Conservation (phyloP, 768 basidiomycete species). For the Neoboletus brunneissimus region DNA sequence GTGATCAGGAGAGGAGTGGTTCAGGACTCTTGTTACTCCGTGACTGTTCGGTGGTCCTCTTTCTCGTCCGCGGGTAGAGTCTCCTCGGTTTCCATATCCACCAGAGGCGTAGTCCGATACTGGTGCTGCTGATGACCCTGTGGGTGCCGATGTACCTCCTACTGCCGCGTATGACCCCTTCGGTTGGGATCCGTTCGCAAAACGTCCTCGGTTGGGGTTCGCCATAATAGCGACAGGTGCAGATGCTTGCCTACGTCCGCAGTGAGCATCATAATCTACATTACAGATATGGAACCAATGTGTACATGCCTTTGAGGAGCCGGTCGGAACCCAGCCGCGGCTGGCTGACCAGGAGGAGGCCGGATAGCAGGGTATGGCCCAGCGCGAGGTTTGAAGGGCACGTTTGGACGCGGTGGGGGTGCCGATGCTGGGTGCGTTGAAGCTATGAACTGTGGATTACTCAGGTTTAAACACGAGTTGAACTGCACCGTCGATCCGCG, state of each 20-base stretch:
- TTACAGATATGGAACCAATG: neutral
- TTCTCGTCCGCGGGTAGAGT: constrained; percentile 2
- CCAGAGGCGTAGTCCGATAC: neutral
- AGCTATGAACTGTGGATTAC: constrained; percentile 79
- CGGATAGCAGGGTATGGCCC: constrained; percentile 65
- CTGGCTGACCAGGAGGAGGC: constrained; percentile 49
- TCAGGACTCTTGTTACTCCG: neutral
- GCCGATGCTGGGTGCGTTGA: constrained; percentile 60
- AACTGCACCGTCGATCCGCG: constrained; percentile 88
- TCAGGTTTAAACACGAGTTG: constrained; percentile 86
- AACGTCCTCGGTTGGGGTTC: constrained; percentile 60
- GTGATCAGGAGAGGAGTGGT: neutral
- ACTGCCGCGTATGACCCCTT: constrained; percentile 8
- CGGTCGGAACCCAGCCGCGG: constrained; percentile 66
- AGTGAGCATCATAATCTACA: neutral
- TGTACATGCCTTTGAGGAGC: constrained; percentile 34
- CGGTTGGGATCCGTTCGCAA: constrained; percentile 7
- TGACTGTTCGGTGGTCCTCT: constrained; percentile 13
- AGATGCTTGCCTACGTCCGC: constrained; percentile 29
- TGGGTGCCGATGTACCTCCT: neutral
- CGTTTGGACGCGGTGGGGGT: constrained; percentile 45
- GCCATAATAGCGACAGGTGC: constrained; percentile 68
- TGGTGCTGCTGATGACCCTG: neutral
- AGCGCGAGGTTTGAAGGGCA: constrained; percentile 63
- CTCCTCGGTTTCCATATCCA: constrained; percentile 2